A percentile compares a stretch with the other conserved stretches of the same genome.
phyloP scores from a whole-genome alignment of 2,329 filamentous ascomycete species.

The Domatiomyces catenatus region DNA sequence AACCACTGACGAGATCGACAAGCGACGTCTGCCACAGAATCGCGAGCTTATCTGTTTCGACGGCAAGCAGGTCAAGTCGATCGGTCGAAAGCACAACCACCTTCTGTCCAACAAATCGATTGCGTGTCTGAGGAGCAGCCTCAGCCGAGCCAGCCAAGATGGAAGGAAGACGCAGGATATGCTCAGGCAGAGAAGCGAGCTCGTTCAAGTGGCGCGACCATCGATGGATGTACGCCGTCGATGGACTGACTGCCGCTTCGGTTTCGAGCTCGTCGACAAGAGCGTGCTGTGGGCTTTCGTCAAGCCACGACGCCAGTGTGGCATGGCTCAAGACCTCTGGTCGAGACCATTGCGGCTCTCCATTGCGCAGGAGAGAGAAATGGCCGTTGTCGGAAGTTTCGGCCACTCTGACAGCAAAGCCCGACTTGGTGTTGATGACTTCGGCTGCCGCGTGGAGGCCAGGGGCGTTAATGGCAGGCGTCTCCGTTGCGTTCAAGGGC shows the following conservation, averaged over 20 bases:
- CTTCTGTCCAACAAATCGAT: conserved; percentile 81
- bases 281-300: conserved; percentile 56
- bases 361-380: conserved; percentile 74
- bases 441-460: conserved; percentile 59
- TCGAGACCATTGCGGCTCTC: conserved; percentile 63
- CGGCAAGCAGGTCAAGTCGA: conserved; percentile 61
- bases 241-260: conserved; percentile 67
- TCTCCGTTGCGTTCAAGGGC: conserved; percentile 39
- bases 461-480: neutral
- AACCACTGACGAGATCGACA: conserved; percentile 15
- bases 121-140: conserved; percentile 27
- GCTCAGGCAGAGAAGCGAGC: conserved; percentile 59
- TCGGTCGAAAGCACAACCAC: conserved; percentile 65
- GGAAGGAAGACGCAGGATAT: conserved; percentile 52
- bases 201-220: conserved; percentile 69
- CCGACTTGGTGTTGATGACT: conserved; percentile 52
- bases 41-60: conserved; percentile 63
- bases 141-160: conserved; percentile 32
- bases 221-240: conserved; percentile 75
- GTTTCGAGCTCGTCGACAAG: conserved; percentile 68
- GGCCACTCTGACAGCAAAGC: conserved; percentile 65
- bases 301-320: conserved; percentile 66
- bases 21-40: conserved; percentile 57
- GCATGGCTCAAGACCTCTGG: conserved; percentile 67
- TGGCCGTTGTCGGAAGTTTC: conserved; percentile 51